A percentile compares a stretch with the other conserved stretches of the same genome.
Conservation (phyloP, 2,329 filamentous ascomycete species). For the Diatrype stigma region DNA sequence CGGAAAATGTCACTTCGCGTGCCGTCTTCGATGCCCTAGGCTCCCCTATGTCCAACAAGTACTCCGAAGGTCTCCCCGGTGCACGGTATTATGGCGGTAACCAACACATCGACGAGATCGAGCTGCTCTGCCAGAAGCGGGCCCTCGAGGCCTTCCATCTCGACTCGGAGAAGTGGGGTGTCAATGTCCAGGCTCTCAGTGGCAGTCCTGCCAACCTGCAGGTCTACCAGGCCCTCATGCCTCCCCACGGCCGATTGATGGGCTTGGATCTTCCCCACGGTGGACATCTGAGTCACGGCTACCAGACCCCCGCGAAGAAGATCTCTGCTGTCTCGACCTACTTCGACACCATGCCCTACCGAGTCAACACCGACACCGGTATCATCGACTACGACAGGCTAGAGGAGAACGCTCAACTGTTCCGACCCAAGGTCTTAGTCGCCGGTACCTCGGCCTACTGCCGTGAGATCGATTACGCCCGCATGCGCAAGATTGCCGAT, state of each 20-base stretch:
- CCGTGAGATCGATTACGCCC: slow-evolving; percentile 91
- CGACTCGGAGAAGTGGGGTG: slow-evolving; percentile 87
- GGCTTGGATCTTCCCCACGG: slow-evolving; percentile 92
- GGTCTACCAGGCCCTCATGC: slow-evolving; percentile 97
- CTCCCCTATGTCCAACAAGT: slow-evolving; percentile 96
- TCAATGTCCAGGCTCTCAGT: slow-evolving; percentile 93
- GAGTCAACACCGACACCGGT: slow-evolving; percentile 81
- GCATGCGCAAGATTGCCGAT: slow-evolving; percentile 95
- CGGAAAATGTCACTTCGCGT: slow-evolving; percentile 98
- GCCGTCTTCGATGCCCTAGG: slow-evolving; percentile 97
- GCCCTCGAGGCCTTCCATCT: slow-evolving; percentile 88
- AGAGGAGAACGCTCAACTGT: slow-evolving; percentile 84
- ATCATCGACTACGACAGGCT: slow-evolving; percentile 96
- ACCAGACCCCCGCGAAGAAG: slow-evolving; percentile 94
- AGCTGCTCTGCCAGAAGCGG: slow-evolving; percentile 90
- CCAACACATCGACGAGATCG: slow-evolving; percentile 96
- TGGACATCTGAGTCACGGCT: slow-evolving; percentile 93
- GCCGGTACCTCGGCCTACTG: slow-evolving; percentile 98
- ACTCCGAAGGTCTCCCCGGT: slow-evolving; percentile 97
- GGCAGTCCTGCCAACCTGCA: slow-evolving; percentile 96
- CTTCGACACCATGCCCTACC: slow-evolving; percentile 98
- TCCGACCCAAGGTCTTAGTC: slow-evolving; percentile 93
- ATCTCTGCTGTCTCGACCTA: slow-evolving; percentile 98
- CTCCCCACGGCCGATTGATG: slow-evolving; percentile 93
- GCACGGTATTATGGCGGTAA: slow-evolving; percentile 99